Evolutionary conservation across 116 monocot genomes (phyloP).

Genomic region (Trichopus zeylanicus): DNA sequence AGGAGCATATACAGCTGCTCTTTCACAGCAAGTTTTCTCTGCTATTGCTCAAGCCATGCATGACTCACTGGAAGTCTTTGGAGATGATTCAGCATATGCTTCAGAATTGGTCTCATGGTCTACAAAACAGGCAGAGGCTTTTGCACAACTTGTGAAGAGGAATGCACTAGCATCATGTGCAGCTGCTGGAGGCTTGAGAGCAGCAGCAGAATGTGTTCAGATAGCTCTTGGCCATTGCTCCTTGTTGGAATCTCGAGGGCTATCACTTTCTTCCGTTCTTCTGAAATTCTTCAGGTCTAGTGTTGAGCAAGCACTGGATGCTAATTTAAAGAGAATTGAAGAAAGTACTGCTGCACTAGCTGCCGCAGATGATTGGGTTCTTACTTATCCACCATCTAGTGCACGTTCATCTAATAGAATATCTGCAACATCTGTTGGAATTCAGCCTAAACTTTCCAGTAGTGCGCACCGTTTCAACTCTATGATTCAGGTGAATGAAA

Average conservation of each 20-base stretch:
- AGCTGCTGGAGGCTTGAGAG: constrained; percentile 91
- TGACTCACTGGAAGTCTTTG: constrained; percentile 93
- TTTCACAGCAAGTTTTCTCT: constrained; percentile 96
- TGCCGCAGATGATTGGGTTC: constrained; percentile 98
- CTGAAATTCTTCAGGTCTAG: constrained; percentile 86
- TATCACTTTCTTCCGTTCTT: constrained; percentile 84
- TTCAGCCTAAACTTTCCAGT: constrained; percentile 82
- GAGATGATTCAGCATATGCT: constrained; percentile 65
- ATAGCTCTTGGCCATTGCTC: constrained; percentile 93
- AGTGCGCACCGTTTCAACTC: constrained; percentile 94
- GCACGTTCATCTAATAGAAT: constrained; percentile 36
- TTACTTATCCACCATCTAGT: constrained; percentile 47
- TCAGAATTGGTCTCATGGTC: constrained; percentile 92
- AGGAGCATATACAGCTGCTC: constrained; percentile 93
- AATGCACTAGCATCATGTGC: constrained; percentile 91
- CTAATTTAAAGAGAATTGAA: constrained; percentile 92
- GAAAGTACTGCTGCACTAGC: constrained; percentile 92
- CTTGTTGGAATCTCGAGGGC: constrained; percentile 71
- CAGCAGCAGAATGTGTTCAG: constrained; percentile 94
- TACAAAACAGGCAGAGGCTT: constrained; percentile 74
- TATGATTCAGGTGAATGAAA: constrained; percentile 84
- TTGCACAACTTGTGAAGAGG: constrained; percentile 85
- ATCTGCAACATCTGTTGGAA: constrained; percentile 17
- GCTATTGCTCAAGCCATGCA: constrained; percentile 88
- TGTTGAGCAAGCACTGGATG: constrained; percentile 93